Evolutionary conservation across 768 basidiomycete species (phyloP).

Genomic region (Dacryopinax primogenitus): DNA sequence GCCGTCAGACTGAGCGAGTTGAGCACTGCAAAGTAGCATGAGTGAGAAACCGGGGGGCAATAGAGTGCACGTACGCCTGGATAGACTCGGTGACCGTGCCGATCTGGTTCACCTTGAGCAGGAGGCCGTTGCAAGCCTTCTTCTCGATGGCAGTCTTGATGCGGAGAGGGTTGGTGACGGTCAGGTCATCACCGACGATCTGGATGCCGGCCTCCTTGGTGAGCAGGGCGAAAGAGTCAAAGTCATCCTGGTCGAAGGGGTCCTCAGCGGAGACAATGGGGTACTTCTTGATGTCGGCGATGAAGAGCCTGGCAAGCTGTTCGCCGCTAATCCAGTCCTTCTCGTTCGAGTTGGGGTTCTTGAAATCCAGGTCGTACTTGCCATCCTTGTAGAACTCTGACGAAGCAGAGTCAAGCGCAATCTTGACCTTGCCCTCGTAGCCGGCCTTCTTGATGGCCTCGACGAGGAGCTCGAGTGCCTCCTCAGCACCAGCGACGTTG

Average conservation of each 20-base stretch:
- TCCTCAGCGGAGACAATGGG: conserved; percentile 94
- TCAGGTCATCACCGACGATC: conserved; percentile 92
- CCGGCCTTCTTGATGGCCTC: conserved; percentile 98
- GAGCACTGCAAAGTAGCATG: conserved; percentile 46
- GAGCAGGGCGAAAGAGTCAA: conserved; percentile 95
- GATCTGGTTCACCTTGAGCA: conserved; percentile 99
- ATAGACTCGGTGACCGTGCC: conserved; percentile 98
- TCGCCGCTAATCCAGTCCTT: conserved; percentile 89
- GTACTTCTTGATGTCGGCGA: conserved; percentile 78
- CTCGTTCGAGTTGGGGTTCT: conserved; percentile 98
- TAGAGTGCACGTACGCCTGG: conserved; percentile 64
- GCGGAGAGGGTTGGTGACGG: conserved; percentile 91
- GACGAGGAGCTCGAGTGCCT: conserved; percentile 86
- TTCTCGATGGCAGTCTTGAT: conserved; percentile 99
- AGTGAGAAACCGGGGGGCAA: background rate
- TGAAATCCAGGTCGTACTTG: conserved; percentile 97
- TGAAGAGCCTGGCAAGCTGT: conserved; percentile 87
- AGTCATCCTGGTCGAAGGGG: conserved; percentile 99
- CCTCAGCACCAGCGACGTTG: conserved; percentile 92
- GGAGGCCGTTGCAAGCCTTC: conserved; percentile 97
- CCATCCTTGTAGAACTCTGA: conserved; percentile 99
- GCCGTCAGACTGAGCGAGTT: conserved; percentile 85
- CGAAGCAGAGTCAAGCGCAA: conserved; percentile 94
- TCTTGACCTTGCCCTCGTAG: conserved; percentile 97
- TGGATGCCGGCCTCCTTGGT: conserved; percentile 67